phyloP scores from a whole-genome alignment of 2,329 filamentous ascomycete species.

The Alternaria longipes region DNA sequence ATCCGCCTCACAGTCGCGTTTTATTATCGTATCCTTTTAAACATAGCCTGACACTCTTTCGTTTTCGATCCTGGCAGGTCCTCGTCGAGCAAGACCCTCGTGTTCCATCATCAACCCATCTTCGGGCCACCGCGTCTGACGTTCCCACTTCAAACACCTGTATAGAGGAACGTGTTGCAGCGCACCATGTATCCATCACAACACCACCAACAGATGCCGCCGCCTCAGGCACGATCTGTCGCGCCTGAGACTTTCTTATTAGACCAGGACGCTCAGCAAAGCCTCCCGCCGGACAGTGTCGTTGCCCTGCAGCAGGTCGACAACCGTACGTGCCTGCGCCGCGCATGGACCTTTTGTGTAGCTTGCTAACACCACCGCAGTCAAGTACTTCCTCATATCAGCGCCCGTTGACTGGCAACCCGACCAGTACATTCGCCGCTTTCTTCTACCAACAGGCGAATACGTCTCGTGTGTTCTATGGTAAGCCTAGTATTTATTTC shows the following conservation, averaged over 20 bases:
- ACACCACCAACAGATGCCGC: slow-evolving; percentile 82
- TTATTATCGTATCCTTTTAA: slow-evolving; percentile 43
- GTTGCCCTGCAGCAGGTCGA: slow-evolving; percentile 98
- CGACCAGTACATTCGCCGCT: slow-evolving; percentile 95
- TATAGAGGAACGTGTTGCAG: slow-evolving; percentile 49
- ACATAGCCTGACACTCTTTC: slow-evolving; percentile 50
- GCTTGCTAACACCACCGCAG: slow-evolving; percentile 60
- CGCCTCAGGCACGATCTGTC: slow-evolving; percentile 71
- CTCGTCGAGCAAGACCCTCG: slow-evolving; percentile 45
- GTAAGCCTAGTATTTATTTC: slow-evolving; percentile 54
- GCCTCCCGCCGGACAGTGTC: slow-evolving; percentile 93
- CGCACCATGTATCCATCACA: slow-evolving; percentile 59
- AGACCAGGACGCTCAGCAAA: slow-evolving; percentile 95
- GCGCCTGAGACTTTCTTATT: slow-evolving; percentile 99
- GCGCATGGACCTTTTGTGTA: slow-evolving; percentile 21
- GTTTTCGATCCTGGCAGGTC: slow-evolving; percentile 51
- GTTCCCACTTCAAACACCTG: slow-evolving; percentile 37
- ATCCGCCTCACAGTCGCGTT: slow-evolving; percentile 37
- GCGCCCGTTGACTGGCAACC: slow-evolving; percentile 97
- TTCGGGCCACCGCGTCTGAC: slow-evolving; percentile 40
- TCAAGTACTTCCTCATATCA: slow-evolving; percentile 99
- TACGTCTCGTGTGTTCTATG: slow-evolving; percentile 98
- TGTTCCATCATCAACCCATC: slow-evolving; percentile 31
- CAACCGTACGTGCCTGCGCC: slow-evolving; percentile 74
- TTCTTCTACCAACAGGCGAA: slow-evolving; percentile 95